phyloP scores from a whole-genome alignment of 2,329 filamentous ascomycete species.

The Diplodia intermedia region DNA sequence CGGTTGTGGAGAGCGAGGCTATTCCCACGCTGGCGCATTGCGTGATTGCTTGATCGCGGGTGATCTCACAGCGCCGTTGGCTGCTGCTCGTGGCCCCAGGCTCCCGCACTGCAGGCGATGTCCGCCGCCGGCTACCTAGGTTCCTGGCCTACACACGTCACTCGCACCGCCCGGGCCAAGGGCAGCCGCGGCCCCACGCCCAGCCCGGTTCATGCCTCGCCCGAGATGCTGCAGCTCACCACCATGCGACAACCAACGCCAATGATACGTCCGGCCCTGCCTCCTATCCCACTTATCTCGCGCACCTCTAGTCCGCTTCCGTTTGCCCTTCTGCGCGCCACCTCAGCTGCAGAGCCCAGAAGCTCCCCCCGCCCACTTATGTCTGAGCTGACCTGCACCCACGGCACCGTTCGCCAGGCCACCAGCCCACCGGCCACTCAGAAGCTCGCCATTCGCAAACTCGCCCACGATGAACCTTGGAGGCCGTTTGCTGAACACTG shows the following conservation, averaged over 20 bases:
- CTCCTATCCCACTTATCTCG: conserved; percentile 21
- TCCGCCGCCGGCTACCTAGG: too few species aligned
- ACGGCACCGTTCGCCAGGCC: conserved; percentile 9
- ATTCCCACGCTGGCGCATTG: conserved; percentile 6
- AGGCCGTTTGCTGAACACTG: background rate
- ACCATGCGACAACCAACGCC: conserved; percentile 1
- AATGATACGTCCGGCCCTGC: conserved; percentile 6
- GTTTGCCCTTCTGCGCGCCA: conserved; percentile 1
- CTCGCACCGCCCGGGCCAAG: background rate
- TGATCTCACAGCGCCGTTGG: conserved; percentile 12
- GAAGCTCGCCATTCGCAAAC: background rate
- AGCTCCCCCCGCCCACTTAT: background rate
- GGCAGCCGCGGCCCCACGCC: conserved; percentile 9
- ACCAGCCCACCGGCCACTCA: background rate
- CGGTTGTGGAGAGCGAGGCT: conserved; percentile 20
- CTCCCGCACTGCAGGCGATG: too few species aligned
- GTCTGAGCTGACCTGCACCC: background rate
- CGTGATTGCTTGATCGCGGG: conserved; percentile 17
- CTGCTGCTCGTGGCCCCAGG: background rate
- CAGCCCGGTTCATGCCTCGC: conserved; percentile 10
- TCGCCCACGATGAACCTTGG: conserved; percentile 11
- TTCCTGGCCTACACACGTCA: conserved; percentile 15
- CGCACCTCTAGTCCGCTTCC: background rate
- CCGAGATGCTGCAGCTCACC: conserved; percentile 19
- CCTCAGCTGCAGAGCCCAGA: background rate